Evolutionary conservation across 768 basidiomycete genomes (phyloP).

Genomic region (Boletus subcaerulescens): DNA sequence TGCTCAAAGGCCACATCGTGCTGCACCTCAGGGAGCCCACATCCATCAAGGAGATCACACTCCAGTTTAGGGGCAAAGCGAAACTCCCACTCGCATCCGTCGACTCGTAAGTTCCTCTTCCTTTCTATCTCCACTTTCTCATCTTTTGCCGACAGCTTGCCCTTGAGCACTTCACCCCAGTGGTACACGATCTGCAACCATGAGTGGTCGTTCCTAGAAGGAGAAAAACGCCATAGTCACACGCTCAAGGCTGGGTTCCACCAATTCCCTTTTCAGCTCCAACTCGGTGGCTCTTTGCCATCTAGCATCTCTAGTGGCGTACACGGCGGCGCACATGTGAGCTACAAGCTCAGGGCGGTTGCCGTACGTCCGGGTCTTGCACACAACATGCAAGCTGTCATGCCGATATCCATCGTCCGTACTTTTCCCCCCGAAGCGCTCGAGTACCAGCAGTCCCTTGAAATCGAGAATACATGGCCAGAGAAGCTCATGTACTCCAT

Average conservation of each 20-base stretch:
- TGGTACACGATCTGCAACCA: constrained; percentile 72
- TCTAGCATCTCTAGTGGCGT: constrained; percentile 62
- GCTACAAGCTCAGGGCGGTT: constrained; percentile 88
- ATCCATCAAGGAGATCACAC: constrained; percentile 78
- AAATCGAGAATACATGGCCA: constrained; percentile 97
- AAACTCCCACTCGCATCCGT: constrained; percentile 55
- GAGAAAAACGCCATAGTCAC: constrained; percentile 71
- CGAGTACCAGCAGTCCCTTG: constrained; percentile 94
- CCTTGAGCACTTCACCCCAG: constrained; percentile 35
- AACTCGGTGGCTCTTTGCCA: constrained; percentile 81
- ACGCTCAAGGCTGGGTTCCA: constrained; percentile 97
- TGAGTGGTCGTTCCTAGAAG: constrained; percentile 92
- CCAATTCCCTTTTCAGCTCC: constrained; percentile 87
- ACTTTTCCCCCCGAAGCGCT: constrained; percentile 78
- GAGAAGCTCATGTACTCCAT: constrained; percentile 95
- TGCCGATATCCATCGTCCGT: constrained; percentile 66
- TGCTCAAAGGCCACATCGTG: constrained; percentile 77
- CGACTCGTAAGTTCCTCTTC: constrained; percentile 50
- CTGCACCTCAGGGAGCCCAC: constrained; percentile 80
- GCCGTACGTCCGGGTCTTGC: constrained; percentile 77
- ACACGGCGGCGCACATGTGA: constrained; percentile 60
- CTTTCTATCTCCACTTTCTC: neutral
- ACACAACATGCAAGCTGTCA: constrained; percentile 59
- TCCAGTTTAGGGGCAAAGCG: constrained; percentile 83
- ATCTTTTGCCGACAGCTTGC: constrained; percentile 11